Evolutionary conservation across 805 yeast genomes (phyloP), one percentile per base, ranked within the genome.

Genomic region (Hagleromyces aurorensis): DNA sequence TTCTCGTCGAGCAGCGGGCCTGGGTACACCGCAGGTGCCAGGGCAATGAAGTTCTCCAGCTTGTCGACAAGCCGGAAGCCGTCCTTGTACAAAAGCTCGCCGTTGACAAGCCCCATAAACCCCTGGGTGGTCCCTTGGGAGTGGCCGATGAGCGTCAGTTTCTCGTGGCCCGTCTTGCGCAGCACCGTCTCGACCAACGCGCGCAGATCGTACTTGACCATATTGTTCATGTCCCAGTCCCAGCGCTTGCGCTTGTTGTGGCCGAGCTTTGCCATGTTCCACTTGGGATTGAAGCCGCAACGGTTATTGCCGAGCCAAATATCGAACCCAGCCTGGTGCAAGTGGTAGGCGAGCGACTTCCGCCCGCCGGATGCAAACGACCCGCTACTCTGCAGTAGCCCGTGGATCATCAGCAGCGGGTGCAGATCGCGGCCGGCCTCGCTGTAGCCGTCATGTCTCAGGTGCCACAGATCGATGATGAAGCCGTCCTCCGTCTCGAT

Each of bases 121-220:
- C 80, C 67, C 54, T 87, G 95, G 0, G 96, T 75, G 2, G 96
- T 86, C 1, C 97, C 97, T 57, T 91, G 97, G 10, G 94, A 83
- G 52, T 89, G 98, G 1, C 87, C 87, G 7, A 78, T 67, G 13
- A 89, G 55, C 0, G 78, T 66, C 6, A 87, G 44, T 43, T 75
- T 69, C 3, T 50, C 48, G 30, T 54, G 47, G 5, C 48, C 46
- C 0, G 70, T 55, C 13, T 45, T 50, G 2, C 51, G 36, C 19
- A 76, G 52, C 1, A 86, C 78, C 32, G 69, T 67, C 19, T 76
- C 70, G 6, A 87, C 64, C 57, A 89, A 61, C 12, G 82, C 66
- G 1, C 94, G 81, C 23, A 91, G 55, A 52, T 89, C 98, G 46
- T 63, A 72, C 34, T 66, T 64, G 0, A 87, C 89, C 76, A 91